phyloP scores from a whole-genome alignment of 768 basidiomycete species.

The Amanita brunnescens region DNA sequence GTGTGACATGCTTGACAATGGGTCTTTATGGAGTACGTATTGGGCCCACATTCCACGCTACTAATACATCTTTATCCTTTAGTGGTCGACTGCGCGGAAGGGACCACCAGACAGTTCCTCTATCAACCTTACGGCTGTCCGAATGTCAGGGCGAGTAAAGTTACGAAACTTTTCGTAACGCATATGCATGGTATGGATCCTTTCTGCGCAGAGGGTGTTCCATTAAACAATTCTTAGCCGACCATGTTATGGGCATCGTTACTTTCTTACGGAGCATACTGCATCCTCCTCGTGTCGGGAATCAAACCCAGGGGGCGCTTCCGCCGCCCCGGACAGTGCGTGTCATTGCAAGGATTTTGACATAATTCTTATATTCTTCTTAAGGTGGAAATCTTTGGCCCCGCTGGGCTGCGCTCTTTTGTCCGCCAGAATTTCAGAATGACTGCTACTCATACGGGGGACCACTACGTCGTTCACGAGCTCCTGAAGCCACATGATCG shows the following conservation, averaged over 20 bases:
- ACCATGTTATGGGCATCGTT: constrained; percentile 70
- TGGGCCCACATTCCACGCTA: constrained; percentile 1
- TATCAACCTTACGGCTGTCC: constrained; percentile 33
- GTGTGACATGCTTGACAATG: constrained; percentile 45
- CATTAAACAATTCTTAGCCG: constrained; percentile 29
- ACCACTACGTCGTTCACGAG: constrained; percentile 72
- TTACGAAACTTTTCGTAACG: constrained; percentile 72
- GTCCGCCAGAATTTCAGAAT: constrained; percentile 62
- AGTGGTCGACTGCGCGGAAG: constrained; percentile 86
- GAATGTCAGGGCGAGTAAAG: constrained; percentile 32
- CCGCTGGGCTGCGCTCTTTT: constrained; percentile 67
- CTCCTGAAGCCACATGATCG: constrained; percentile 50
- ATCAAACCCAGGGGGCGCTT: neutral
- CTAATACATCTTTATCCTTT: constrained; percentile 11
- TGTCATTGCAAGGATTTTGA: neutral
- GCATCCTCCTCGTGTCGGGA: constrained; percentile 26
- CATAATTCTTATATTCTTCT: neutral
- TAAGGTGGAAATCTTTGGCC: constrained; percentile 66
- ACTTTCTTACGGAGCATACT: constrained; percentile 56
- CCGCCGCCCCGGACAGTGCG: neutral
- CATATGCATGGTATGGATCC: constrained; percentile 65
- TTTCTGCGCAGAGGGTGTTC: neutral
- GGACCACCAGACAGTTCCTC: constrained; percentile 62
- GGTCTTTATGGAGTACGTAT: constrained; percentile 59
- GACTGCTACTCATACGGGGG: constrained; percentile 51